Evolutionary conservation across 805 yeast species (phyloP).

Genomic region (Ogataea kodamae): DNA sequence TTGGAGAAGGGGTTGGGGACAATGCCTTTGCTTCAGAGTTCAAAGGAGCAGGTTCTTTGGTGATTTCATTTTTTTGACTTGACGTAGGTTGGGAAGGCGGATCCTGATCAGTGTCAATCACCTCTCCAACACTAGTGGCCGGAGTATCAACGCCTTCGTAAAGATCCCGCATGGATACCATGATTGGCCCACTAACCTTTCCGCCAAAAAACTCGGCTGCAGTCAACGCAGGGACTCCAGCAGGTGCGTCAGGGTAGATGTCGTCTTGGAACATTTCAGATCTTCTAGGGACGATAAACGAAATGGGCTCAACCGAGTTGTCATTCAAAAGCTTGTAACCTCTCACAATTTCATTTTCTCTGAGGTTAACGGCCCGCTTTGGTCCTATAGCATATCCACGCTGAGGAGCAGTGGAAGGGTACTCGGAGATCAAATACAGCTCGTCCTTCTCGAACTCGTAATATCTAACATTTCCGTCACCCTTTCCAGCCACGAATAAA

Average conservation of each 20-base stretch:
- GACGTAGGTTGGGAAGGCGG: slow-evolving; percentile 11
- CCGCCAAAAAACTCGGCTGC: slow-evolving; percentile 82
- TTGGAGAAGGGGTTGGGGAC: neutral
- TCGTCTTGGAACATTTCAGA: slow-evolving; percentile 91
- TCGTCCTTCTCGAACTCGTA: slow-evolving; percentile 85
- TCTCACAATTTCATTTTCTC: slow-evolving; percentile 79
- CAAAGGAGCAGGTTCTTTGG: slow-evolving; percentile 16
- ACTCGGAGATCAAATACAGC: slow-evolving; percentile 82
- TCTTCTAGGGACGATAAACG: slow-evolving; percentile 91
- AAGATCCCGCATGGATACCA: slow-evolving; percentile 69
- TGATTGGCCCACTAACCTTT: slow-evolving; percentile 73
- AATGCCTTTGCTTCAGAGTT: slow-evolving; percentile 19
- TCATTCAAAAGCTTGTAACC: slow-evolving; percentile 88
- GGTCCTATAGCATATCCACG: slow-evolving; percentile 94
- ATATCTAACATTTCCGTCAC: slow-evolving; percentile 96
- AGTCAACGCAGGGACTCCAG: slow-evolving; percentile 70
- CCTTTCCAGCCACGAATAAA: slow-evolving; percentile 91
- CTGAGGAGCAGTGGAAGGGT: slow-evolving; percentile 85
- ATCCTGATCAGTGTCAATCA: slow-evolving; percentile 3
- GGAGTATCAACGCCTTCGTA: slow-evolving; percentile 74
- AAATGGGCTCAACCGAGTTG: slow-evolving; percentile 79
- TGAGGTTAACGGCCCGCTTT: slow-evolving; percentile 70
- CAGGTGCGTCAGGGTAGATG: slow-evolving; percentile 88
- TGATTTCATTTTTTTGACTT: slow-evolving; percentile 7
- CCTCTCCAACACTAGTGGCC: slow-evolving; percentile 29